A percentile compares a stretch with the other conserved stretches of the same genome.
Evolutionary conservation across 2,329 filamentous ascomycete genomes (phyloP).

Genomic region (Boeremia lycopersici): DNA sequence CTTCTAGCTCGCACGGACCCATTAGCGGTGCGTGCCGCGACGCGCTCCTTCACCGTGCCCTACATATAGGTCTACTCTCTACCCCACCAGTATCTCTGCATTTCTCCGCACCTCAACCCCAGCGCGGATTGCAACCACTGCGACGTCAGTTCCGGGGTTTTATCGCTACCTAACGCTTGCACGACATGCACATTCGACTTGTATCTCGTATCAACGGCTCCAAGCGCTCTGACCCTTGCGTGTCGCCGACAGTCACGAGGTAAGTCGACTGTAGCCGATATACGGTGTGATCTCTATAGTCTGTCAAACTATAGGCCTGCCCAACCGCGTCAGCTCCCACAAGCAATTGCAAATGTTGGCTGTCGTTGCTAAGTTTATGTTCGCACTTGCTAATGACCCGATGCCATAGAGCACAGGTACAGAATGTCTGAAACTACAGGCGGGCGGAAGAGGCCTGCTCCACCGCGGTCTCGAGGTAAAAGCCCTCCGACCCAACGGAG

Average conservation of each 20-base stretch:
- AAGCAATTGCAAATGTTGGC: not conserved
- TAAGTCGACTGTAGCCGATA: not conserved
- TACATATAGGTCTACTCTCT: not conserved
- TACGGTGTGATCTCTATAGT: not conserved
- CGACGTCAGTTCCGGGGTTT: not conserved
- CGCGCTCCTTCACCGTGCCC: constrained; percentile 5
- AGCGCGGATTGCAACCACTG: not conserved
- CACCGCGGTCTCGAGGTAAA: constrained; percentile 20
- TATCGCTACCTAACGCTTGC: not conserved
- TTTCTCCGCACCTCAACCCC: not conserved
- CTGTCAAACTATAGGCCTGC: not conserved
- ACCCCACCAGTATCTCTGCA: not conserved
- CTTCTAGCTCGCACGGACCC: constrained; percentile 1
- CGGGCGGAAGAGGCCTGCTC: constrained; percentile 22
- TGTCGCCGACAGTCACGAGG: not conserved
- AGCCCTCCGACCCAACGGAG: constrained; percentile 30
- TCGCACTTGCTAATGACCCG: not conserved
- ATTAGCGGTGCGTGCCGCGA: constrained; percentile 3
- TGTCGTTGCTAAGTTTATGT: not conserved
- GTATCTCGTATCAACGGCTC: not conserved
- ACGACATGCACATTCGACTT: constrained; percentile 2
- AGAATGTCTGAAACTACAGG: constrained; percentile 12
- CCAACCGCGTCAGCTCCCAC: no score
- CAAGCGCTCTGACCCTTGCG: not conserved
- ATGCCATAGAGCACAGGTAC: not conserved